phyloP scores from a whole-genome alignment of 2,329 filamentous ascomycete species.

The Phyllosticta capitalensis region DNA sequence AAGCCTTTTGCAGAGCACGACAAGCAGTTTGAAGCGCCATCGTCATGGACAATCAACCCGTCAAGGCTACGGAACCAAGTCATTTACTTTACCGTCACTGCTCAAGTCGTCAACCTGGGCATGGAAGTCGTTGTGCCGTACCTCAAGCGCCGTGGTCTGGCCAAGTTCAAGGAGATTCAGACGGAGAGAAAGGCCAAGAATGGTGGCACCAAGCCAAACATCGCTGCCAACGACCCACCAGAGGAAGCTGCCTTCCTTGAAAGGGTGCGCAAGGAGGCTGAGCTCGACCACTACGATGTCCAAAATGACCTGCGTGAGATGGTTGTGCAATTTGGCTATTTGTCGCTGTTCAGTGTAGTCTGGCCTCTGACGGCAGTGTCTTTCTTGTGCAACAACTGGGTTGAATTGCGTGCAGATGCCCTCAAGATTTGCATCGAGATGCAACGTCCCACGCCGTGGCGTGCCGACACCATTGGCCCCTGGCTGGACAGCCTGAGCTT shows the following conservation, averaged over 20 bases:
- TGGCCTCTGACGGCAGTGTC: slow-evolving; percentile 89
- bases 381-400: slow-evolving; percentile 92
- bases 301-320: slow-evolving; percentile 87
- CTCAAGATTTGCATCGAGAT: slow-evolving; percentile 88
- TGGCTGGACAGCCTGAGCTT: slow-evolving; percentile 82
- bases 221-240: slow-evolving; percentile 52
- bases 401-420: slow-evolving; percentile 86
- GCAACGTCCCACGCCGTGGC: slow-evolving; percentile 79
- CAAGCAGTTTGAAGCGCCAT: slow-evolving; percentile 48
- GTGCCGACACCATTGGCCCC: slow-evolving; percentile 87
- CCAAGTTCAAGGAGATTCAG: slow-evolving; percentile 70
- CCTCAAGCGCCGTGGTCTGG: slow-evolving; percentile 66
- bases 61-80: slow-evolving; percentile 79
- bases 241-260: slow-evolving; percentile 74
- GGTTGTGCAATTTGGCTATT: slow-evolving; percentile 81
- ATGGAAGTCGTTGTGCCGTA: slow-evolving; percentile 81
- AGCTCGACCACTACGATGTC: slow-evolving; percentile 79
- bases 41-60: slow-evolving; percentile 69
- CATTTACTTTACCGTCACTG: slow-evolving; percentile 92
- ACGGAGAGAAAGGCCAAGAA: slow-evolving; percentile 49
- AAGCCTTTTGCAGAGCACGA: slow-evolving; percentile 67
- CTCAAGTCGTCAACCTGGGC: slow-evolving; percentile 78
- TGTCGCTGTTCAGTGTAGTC: slow-evolving; percentile 82
- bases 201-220: slow-evolving; percentile 40
- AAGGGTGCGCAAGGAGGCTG: slow-evolving; percentile 72